These are phyloP conservation scores for Yamadazyma sp. DNA, from an alignment of 1,139 yeast species.

Conservation along the genomic window DNA sequence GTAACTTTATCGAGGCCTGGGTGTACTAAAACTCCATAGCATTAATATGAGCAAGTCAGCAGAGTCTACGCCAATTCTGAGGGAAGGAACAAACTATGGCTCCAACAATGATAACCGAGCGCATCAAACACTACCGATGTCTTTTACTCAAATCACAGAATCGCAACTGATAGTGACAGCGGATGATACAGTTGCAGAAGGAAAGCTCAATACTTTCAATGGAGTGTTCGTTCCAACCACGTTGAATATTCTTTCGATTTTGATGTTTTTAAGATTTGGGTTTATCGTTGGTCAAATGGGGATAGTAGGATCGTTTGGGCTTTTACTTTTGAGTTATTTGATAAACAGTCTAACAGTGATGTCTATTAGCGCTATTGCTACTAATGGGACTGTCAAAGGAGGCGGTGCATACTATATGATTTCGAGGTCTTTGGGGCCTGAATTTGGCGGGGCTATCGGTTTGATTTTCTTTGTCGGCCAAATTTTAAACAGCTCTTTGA, in stretches of 20 bases:
- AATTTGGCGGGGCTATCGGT: constrained; percentile 83
- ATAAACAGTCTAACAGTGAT: constrained; percentile 69
- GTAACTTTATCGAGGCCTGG: too few relatives aligned
- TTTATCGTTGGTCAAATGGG: constrained; percentile 82
- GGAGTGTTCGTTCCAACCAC: constrained; percentile 83
- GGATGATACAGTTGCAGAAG: too few relatives aligned
- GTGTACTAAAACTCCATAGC: too few relatives aligned
- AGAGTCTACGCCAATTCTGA: neutral
- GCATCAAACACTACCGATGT: too few relatives aligned
- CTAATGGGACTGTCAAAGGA: constrained; percentile 80
- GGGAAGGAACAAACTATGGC: neutral
- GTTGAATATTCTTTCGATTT: constrained; percentile 71
- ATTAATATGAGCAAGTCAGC: neutral
- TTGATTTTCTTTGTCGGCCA: constrained; percentile 76
- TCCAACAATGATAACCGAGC: neutral
- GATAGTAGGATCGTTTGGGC: constrained; percentile 56
- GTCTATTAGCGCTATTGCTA: constrained; percentile 76
- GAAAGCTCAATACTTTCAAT: constrained; percentile 66
- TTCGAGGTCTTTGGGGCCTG: constrained; percentile 76
- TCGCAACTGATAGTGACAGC: too few relatives aligned
- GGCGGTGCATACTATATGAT: constrained; percentile 88
- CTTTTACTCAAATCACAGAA: too few relatives aligned
- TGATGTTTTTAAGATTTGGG: constrained; percentile 80
- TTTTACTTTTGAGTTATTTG: constrained; percentile 60
- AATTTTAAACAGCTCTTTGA: constrained; percentile 70